Evolutionary conservation across 169 alveolate genomes (phyloP).

Genomic region (Plasmodium gallinaceum): DNA sequence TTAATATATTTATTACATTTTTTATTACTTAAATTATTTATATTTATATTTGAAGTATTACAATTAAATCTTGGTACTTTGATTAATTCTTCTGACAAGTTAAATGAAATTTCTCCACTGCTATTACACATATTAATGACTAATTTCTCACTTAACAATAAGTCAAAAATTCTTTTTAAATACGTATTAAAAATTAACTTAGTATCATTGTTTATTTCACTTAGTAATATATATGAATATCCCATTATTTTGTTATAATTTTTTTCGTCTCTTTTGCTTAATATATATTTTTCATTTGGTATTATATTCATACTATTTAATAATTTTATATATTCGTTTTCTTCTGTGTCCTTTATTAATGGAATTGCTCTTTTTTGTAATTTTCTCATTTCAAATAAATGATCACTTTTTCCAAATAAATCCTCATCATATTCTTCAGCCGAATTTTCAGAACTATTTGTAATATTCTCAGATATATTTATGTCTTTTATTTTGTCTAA

Average conservation of each 20-base stretch:
- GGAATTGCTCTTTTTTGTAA: not conserved
- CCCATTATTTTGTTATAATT: slow-evolving; percentile 8
- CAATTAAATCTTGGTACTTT: not conserved
- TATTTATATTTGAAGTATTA: not conserved
- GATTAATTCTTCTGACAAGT: not conserved
- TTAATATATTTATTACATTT: not conserved
- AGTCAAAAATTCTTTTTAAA: slow-evolving; percentile 35
- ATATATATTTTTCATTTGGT: too few relatives aligned
- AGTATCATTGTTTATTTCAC: not conserved
- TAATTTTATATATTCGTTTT: too few relatives aligned
- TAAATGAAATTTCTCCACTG: not conserved
- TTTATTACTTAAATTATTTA: not conserved
- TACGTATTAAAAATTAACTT: not conserved
- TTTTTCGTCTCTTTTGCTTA: slow-evolving; percentile 9
- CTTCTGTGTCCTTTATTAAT: not conserved
- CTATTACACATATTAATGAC: slow-evolving; percentile 14
- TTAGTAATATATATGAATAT: slow-evolving; percentile 13
- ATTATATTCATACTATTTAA: too few relatives aligned
- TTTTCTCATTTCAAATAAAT: too few relatives aligned
- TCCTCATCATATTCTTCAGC: not conserved
- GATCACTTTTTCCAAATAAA: not conserved
- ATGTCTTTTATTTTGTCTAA: not conserved
- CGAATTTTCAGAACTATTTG: not conserved
- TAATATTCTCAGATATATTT: not conserved
- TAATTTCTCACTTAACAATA: slow-evolving; percentile 43